phyloP scores from a whole-genome alignment of 257 asterid genomes.

The Cordia subcordata region DNA sequence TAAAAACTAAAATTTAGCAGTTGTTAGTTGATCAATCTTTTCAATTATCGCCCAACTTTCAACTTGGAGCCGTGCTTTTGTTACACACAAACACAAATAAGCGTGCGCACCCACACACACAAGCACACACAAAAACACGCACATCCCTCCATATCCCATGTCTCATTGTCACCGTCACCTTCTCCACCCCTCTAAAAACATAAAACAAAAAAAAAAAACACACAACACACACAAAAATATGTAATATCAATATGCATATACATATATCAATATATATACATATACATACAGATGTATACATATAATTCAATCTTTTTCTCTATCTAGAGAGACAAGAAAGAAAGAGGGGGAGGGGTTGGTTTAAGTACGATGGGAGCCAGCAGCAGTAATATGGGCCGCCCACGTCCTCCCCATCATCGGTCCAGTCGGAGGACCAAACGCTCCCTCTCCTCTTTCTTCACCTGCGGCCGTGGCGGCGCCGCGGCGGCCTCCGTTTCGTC shows the following conservation, averaged over 20 bases:
- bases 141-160: too few species aligned
- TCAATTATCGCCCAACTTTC: background rate
- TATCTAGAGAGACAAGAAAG: background rate
- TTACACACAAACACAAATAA: too few species aligned
- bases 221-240: background rate
- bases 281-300: background rate
- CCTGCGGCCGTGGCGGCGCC: conserved; percentile 28
- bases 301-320: background rate
- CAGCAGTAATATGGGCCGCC: conserved; percentile 24
- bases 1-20: too few species aligned
- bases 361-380: conserved; percentile 24
- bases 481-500: conserved; percentile 25
- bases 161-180: background rate
- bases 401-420: conserved; percentile 8
- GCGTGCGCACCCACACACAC: too few species aligned
- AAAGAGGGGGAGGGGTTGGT: conserved; percentile 8
- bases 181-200: background rate
- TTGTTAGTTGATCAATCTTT: background rate
- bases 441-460: conserved; percentile 15
- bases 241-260: too few species aligned
- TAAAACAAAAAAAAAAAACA: too few species aligned
- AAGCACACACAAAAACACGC: too few species aligned
- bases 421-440: conserved; percentile 17
- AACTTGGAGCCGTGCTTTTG: too few species aligned
- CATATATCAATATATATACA: background rate